These are phyloP conservation scores for Strobilomyces confusus DNA, from an alignment of 768 basidiomycete genomes.

Conservation along the genomic window DNA sequence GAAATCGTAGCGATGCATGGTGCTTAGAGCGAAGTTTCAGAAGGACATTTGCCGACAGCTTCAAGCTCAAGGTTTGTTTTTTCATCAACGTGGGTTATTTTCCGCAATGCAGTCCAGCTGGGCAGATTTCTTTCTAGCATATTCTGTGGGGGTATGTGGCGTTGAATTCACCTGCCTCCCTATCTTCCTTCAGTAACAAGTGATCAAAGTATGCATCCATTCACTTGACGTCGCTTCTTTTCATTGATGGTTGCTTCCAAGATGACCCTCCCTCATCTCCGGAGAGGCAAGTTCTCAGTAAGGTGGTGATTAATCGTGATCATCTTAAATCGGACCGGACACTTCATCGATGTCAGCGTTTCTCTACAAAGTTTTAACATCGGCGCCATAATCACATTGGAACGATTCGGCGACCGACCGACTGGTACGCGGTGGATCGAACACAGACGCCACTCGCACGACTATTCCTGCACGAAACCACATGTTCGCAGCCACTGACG, in stretches of 20 bases:
- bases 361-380: constrained; percentile 7
- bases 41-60: not conserved
- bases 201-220: constrained; percentile 12
- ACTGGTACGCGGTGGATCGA: not conserved
- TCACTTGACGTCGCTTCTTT: constrained; percentile 14
- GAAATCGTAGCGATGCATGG: constrained; percentile 1
- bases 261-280: constrained; percentile 22
- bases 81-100: not conserved
- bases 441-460: constrained; percentile 17
- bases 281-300: constrained; percentile 3
- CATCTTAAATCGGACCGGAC: not conserved
- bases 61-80: constrained; percentile 16
- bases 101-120: constrained; percentile 5
- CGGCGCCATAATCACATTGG: constrained; percentile 8
- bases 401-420: constrained; percentile 4
- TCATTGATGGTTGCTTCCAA: constrained; percentile 12
- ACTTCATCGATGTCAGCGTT: not conserved
- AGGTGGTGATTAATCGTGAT: not conserved
- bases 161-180: constrained; percentile 4
- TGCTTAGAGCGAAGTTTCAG: not conserved
- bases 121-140: not conserved
- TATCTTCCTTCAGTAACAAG: constrained; percentile 1
- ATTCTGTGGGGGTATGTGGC: constrained; percentile 16
- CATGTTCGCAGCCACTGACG: constrained; percentile 20
- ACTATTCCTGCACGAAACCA: constrained; percentile 18